phyloP scores from a whole-genome alignment of 2,329 filamentous ascomycete species.

The Ophiostoma novo-ulmi region DNA sequence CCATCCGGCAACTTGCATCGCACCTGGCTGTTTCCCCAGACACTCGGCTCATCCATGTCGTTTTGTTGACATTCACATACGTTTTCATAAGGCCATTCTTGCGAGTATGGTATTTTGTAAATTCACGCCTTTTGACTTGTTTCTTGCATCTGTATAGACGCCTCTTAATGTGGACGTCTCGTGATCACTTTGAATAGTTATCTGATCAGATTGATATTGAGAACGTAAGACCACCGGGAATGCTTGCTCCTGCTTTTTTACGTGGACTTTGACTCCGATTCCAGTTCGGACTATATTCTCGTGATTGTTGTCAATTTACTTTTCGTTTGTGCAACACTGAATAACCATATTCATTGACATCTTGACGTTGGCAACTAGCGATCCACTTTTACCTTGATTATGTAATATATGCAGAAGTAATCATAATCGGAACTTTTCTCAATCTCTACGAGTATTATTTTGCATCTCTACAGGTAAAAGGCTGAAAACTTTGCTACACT shows the following conservation, averaged over 20 bases:
- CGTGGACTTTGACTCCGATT: background rate
- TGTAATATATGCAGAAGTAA: background rate
- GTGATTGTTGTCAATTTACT: background rate
- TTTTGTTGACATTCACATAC: background rate
- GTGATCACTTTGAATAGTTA: background rate
- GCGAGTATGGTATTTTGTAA: background rate
- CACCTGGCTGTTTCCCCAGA: constrained; percentile 14
- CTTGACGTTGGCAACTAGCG: background rate
- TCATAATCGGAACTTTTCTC: too few relatives aligned
- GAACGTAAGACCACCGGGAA: background rate
- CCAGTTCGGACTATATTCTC: background rate
- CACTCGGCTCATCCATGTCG: constrained; percentile 1
- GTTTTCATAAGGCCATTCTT: background rate
- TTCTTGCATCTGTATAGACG: background rate
- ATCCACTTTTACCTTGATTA: background rate
- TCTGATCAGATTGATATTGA: background rate
- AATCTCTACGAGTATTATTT: background rate
- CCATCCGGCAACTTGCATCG: constrained; percentile 15
- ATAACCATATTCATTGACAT: background rate
- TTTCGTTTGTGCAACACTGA: constrained; percentile 6
- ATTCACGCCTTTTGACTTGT: background rate
- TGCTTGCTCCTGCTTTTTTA: too few relatives aligned
- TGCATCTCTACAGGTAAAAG: background rate
- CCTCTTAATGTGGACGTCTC: background rate
- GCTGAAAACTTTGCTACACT: background rate